These are phyloP conservation scores for Acephala macrosclerotiorum DNA, from an alignment of 2,329 filamentous ascomycete species.

Conservation along the genomic window DNA sequence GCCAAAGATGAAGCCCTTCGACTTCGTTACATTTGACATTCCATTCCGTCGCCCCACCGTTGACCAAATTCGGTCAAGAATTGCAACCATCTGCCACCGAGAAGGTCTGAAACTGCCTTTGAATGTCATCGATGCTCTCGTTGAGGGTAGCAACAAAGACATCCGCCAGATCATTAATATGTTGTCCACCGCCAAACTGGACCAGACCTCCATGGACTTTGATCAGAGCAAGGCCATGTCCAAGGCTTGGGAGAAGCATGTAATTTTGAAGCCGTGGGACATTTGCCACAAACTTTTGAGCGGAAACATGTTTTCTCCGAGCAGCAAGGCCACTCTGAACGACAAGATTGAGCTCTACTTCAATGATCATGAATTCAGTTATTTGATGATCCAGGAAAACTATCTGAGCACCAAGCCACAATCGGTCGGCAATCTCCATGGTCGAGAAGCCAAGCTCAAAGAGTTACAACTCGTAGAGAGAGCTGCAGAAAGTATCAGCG, in stretches of 20 bases:
- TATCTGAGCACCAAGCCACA: slow-evolving; percentile 86
- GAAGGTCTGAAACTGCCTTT: slow-evolving; percentile 87
- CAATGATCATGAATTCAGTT: slow-evolving; percentile 98
- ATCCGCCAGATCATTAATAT: slow-evolving; percentile 99
- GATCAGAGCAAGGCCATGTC: slow-evolving; percentile 93
- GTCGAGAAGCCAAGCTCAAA: slow-evolving; percentile 75
- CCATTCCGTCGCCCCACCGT: slow-evolving; percentile 89
- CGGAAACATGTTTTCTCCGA: slow-evolving; percentile 82
- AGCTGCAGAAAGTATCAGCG: slow-evolving; percentile 94
- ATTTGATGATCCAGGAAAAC: slow-evolving; percentile 97
- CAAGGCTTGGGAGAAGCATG: slow-evolving; percentile 98
- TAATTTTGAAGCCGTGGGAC: slow-evolving; percentile 97
- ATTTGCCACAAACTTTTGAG: slow-evolving; percentile 93
- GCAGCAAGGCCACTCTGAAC: slow-evolving; percentile 87
- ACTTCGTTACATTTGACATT: slow-evolving; percentile 83
- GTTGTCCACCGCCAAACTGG: slow-evolving; percentile 92
- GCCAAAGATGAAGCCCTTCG: slow-evolving; percentile 99
- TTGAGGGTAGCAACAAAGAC: slow-evolving; percentile 94
- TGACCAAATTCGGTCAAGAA: slow-evolving; percentile 88
- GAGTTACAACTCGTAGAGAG: slow-evolving; percentile 85
- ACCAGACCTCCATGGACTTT: slow-evolving; percentile 80
- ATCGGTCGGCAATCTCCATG: slow-evolving; percentile 58
- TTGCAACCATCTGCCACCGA: slow-evolving; percentile 93
- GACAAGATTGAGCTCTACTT: slow-evolving; percentile 99
- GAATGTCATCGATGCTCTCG: slow-evolving; percentile 87